These are phyloP conservation scores for Solanum chmielewskii DNA, from an alignment of 257 asterid genomes.

Conservation along the genomic window DNA sequence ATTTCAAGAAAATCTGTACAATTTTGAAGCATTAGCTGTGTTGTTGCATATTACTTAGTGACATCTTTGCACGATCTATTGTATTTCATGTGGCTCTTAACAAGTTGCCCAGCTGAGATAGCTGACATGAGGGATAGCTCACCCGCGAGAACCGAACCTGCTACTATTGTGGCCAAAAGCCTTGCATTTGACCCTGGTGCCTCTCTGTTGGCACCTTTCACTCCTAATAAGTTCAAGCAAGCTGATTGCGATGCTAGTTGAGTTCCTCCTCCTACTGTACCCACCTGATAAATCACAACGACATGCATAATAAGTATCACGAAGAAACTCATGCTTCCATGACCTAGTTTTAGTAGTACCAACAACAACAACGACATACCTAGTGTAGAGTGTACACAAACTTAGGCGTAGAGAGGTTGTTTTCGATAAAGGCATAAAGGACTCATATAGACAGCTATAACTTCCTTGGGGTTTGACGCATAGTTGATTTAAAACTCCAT, in stretches of 20 bases:
- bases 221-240: conserved; percentile 40
- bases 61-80: conserved; percentile 33
- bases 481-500: neutral
- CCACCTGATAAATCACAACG: conserved; percentile 18
- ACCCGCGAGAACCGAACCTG: conserved; percentile 42
- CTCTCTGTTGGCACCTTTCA: conserved; percentile 35
- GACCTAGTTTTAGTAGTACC: no score
- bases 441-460: neutral
- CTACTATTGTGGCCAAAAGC: conserved; percentile 33
- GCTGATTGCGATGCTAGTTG: conserved; percentile 43
- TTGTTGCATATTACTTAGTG: neutral
- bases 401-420: neutral
- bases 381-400: neutral
- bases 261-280: conserved; percentile 49
- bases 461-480: neutral
- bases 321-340: neutral
- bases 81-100: conserved; percentile 40
- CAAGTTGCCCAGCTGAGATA: conserved; percentile 39
- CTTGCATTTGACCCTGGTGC: conserved; percentile 30
- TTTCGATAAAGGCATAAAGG: neutral
- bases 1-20: neutral
- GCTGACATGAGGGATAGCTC: conserved; percentile 45
- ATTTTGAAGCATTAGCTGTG: neutral
- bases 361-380: neutral
- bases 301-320: neutral